Base-by-base conservation (phyloP, 192 early-diverging fungal genomes). In the Haplosporangium gracile region DNA sequence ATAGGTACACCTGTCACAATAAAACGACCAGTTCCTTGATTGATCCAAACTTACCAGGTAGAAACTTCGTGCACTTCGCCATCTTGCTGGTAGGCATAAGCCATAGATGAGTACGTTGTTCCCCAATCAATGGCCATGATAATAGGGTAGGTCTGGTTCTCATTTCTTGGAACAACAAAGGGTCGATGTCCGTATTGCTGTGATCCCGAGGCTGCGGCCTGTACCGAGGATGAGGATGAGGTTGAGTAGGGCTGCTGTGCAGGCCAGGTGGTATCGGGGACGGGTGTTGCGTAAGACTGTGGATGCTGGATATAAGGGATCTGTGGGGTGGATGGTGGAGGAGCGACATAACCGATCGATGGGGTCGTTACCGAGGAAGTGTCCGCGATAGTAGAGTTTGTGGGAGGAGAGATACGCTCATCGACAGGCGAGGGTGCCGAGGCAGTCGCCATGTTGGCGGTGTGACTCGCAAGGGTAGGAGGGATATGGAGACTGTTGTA, bases 61-160 rank as follows among this genome's bases (percentile, higher is more conserved):
- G 87, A 83, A 32, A 89, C 85, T 76, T 92, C 89, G 15, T 88
- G 85, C 11, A 91, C 89, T 75, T 92, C 90, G 16, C 90, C 90
- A 60, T 90, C 88, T 42, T 92, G 89, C 36, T 85, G 83, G 85
- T 85, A 90, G 1, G 91, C 89, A 81, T 91, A 90, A 3, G 91
- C 89, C 85, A 89, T 91, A 9, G 90, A 90, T 32, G 90, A 89
- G 40, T 88, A 92, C 1, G 91, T 92, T 20, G 91, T 92, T 60
- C 91, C 91, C 86, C 82, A 89, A 22, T 86, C 84, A 49, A 86
- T 86, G 24, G 84, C 84, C 84, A 86, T 86, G 72, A 86, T 86
- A n/a, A 86, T 86, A 0, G 84, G 84, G 51, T 86, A 86, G 1
- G 84, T 78, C 71, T 86, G 84, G 57, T 80, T 77, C 36, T 86